These are phyloP conservation scores for Neurospora discreta DNA, from an alignment of 495 filamentous ascomycete genomes.

Conservation along the genomic window DNA sequence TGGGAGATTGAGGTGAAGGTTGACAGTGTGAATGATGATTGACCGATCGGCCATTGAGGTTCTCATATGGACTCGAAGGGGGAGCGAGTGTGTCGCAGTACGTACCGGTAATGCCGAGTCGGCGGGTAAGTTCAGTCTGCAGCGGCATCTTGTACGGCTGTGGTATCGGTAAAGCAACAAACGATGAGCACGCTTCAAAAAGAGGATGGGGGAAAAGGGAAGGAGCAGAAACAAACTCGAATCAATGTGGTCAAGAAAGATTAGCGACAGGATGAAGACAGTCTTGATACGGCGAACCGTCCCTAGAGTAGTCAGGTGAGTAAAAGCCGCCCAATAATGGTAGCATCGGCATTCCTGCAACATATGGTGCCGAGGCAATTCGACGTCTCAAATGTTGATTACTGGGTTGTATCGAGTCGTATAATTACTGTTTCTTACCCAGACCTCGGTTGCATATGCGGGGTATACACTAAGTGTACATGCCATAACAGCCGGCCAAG, in stretches of 20 bases:
- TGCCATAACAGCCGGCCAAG: background rate
- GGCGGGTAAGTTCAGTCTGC: slow-evolving; percentile 79
- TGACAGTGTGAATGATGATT: background rate
- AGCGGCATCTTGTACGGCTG: slow-evolving; percentile 62
- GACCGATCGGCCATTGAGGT: background rate
- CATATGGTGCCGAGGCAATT: background rate
- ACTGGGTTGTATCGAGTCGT: background rate
- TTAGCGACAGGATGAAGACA: background rate
- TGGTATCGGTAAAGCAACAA: background rate
- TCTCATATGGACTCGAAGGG: background rate
- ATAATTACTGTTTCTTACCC: background rate
- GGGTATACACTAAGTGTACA: too few relatives aligned
- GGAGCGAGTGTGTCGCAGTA: background rate
- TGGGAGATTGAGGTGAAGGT: background rate
- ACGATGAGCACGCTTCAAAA: background rate
- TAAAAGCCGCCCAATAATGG: background rate
- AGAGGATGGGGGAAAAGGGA: background rate
- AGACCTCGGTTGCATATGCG: background rate
- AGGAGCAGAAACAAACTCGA: background rate
- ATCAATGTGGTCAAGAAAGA: background rate
- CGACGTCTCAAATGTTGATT: background rate
- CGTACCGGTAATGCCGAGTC: slow-evolving; percentile 75
- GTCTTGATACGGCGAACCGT: background rate
- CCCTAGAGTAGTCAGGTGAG: background rate
- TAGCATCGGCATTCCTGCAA: background rate